These are phyloP conservation scores for Beauveria bassiana DNA, from an alignment of 2,329 filamentous ascomycete species.

Conservation along the genomic window DNA sequence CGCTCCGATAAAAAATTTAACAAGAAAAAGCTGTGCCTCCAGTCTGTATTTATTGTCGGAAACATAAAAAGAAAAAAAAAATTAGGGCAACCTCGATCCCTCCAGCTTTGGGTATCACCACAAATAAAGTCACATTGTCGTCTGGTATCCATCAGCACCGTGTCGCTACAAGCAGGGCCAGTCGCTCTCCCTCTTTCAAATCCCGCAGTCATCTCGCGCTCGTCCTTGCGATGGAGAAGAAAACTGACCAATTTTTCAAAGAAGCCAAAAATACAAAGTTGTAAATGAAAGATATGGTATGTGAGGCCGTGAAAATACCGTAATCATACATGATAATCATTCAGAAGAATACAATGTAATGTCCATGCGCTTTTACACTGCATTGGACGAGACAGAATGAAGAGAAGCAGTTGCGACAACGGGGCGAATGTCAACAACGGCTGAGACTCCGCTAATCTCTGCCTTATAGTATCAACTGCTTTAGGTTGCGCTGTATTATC, in stretches of 20 bases:
- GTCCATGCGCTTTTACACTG: background rate
- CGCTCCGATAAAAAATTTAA: background rate
- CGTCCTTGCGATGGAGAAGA: background rate
- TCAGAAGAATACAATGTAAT: background rate
- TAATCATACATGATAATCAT: slow-evolving; percentile 11
- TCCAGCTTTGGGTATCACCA: slow-evolving; percentile 7
- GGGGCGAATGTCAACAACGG: background rate
- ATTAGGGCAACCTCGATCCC: background rate
- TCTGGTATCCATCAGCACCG: background rate
- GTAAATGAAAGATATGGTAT: background rate
- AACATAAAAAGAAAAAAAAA: background rate
- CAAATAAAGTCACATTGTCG: background rate
- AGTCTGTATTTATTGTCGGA: background rate
- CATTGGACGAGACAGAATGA: background rate
- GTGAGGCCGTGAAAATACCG: slow-evolving; percentile 10
- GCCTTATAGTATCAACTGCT: slow-evolving; percentile 62
- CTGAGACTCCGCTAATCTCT: background rate
- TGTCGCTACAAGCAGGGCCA: background rate
- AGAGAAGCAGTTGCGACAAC: background rate
- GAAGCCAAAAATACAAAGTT: background rate
- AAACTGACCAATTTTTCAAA: background rate
- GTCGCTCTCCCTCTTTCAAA: background rate
- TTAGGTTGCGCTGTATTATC: slow-evolving; percentile 78
- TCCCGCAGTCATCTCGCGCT: background rate
- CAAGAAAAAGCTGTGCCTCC: background rate